Percentiles rank a stretch among this genome's conserved stretches.
Evolutionary conservation across 805 yeast genomes (phyloP).

Genomic region (Metschnikowia lunata): DNA sequence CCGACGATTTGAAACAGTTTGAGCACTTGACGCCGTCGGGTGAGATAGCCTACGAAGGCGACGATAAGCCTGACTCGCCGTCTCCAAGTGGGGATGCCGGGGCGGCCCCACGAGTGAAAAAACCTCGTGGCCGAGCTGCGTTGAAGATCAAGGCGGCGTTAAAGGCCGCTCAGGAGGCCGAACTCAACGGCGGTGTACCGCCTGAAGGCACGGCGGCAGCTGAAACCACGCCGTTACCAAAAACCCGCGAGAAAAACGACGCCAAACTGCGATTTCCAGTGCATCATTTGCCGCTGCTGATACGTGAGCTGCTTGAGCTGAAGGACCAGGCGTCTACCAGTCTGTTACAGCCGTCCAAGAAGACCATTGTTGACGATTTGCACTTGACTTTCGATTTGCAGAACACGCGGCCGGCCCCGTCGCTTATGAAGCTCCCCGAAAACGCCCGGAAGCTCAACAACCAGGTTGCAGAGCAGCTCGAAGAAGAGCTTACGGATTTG

Average conservation of each 20-base stretch:
- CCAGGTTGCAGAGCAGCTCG: slow-evolving; percentile 7
- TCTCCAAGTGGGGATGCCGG: slow-evolving; percentile 4
- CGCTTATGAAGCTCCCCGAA: slow-evolving; percentile 9
- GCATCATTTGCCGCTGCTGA: slow-evolving; percentile 16
- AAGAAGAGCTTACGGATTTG: slow-evolving; percentile 6
- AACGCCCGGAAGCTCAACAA: slow-evolving; percentile 13
- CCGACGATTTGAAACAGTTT: slow-evolving; percentile 47
- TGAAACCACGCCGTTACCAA: slow-evolving; percentile 1
- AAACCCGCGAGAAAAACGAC: slow-evolving; percentile 9
- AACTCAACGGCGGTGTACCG: not conserved
- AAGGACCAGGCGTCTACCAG: slow-evolving; percentile 10
- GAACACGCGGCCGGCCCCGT: slow-evolving; percentile 13
- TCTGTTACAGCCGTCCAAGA: slow-evolving; percentile 18
- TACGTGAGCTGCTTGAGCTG: slow-evolving; percentile 13
- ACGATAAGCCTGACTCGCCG: slow-evolving; percentile 9
- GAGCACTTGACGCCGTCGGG: slow-evolving; percentile 19
- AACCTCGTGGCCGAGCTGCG: slow-evolving; percentile 13
- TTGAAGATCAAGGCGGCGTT: slow-evolving; percentile 13
- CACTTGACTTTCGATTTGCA: slow-evolving; percentile 16
- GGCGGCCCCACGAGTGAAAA: slow-evolving; percentile 5
- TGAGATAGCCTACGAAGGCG: slow-evolving; percentile 16
- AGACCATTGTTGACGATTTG: slow-evolving; percentile 17
- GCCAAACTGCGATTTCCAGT: slow-evolving; percentile 14
- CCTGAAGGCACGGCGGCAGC: slow-evolving; percentile 2
- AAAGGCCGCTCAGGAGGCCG: slow-evolving; percentile 7